phyloP scores from a whole-genome alignment of 805 yeast genomes.

The Zygotorulaspora danielsina region DNA sequence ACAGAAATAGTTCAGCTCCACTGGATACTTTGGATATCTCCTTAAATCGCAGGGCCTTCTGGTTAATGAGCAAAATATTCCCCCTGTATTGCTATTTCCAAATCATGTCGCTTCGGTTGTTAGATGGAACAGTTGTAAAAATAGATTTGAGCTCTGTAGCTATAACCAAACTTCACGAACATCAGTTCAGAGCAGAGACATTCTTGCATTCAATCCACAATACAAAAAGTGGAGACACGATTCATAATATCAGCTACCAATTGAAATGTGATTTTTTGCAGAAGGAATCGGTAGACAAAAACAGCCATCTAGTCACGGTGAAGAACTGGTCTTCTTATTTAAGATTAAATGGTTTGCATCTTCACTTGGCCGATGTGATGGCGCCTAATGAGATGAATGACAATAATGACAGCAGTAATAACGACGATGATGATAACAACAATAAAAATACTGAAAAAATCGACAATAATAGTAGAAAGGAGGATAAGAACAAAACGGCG shows the following conservation, averaged over 20 bases:
- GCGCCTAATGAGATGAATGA: neutral
- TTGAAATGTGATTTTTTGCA: constrained; percentile 12
- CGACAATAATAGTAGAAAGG: neutral
- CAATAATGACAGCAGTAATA: neutral
- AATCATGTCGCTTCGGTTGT: constrained; percentile 9
- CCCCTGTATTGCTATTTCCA: constrained; percentile 17
- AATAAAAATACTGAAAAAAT: neutral
- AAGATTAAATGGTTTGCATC: constrained; percentile 20
- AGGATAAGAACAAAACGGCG: neutral
- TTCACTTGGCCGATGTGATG: constrained; percentile 11
- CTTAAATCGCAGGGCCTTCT: constrained; percentile 9
- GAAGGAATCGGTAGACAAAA: constrained; percentile 1
- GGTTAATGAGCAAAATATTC: constrained; percentile 15
- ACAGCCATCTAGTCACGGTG: constrained; percentile 9
- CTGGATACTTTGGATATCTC: constrained; percentile 13
- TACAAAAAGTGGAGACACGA: constrained; percentile 12
- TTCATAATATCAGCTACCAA: constrained; percentile 22
- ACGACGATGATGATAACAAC: neutral
- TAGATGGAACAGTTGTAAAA: constrained; percentile 10
- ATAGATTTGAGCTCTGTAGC: constrained; percentile 21
- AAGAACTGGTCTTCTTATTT: constrained; percentile 22
- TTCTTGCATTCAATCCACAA: constrained; percentile 21
- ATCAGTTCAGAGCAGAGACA: constrained; percentile 17
- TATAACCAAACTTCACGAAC: constrained; percentile 14
- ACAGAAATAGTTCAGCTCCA: neutral